Percentiles rank a stretch among this genome's conserved stretches.
phyloP scores from a whole-genome alignment of 345 rosid genomes.

The Melaleuca alternifolia region DNA sequence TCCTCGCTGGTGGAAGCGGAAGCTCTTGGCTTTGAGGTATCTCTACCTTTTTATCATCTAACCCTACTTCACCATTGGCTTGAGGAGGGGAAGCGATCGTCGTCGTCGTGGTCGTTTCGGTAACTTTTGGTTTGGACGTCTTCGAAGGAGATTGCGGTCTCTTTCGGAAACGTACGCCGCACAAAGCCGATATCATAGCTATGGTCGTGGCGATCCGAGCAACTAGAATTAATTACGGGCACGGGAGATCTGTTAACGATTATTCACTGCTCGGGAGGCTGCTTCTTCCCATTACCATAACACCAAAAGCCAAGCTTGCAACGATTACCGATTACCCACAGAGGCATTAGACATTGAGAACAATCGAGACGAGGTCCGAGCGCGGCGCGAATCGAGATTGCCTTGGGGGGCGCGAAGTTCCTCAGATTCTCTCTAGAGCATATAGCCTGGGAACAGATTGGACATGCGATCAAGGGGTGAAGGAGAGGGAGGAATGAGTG shows the following conservation, averaged over 20 bases:
- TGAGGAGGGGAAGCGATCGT: neutral
- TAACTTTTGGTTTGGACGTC: neutral
- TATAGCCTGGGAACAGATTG: neutral
- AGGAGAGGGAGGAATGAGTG: neutral
- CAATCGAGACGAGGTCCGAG: neutral
- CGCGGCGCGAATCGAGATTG: neutral
- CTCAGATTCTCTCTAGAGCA: neutral
- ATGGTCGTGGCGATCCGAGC: slow-evolving; percentile 18
- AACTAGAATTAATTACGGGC: slow-evolving; percentile 8
- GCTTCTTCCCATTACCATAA: slow-evolving; percentile 25
- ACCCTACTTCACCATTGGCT: neutral
- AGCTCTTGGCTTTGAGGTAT: neutral
- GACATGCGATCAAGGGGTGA: neutral
- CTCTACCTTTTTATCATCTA: neutral
- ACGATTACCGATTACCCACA: neutral
- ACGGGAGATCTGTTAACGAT: neutral
- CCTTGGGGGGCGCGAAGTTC: neutral
- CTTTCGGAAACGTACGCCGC: slow-evolving; percentile 24
- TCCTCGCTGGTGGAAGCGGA: slow-evolving; percentile 37
- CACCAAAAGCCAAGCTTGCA: neutral
- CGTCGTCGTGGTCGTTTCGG: neutral
- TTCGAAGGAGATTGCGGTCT: neutral
- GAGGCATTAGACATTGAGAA: neutral
- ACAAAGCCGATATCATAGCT: slow-evolving; percentile 28
- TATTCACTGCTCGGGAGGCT: slow-evolving; percentile 1